Evolutionary conservation across 495 filamentous ascomycete species (phyloP).

Genomic region (Lichenothelia convexa): DNA sequence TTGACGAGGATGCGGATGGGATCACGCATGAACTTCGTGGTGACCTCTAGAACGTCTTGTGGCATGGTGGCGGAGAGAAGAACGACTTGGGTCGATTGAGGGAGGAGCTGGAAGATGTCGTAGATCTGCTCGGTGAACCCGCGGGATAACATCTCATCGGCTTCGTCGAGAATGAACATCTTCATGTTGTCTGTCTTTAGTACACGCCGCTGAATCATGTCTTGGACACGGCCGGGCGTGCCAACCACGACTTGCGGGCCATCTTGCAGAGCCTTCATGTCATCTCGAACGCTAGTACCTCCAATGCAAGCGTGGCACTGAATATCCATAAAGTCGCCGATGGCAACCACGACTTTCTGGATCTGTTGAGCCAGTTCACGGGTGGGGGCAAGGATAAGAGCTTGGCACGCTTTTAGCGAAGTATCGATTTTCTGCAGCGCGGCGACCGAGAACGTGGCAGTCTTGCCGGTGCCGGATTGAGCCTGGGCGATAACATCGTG

Average conservation of each 20-base stretch:
- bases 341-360: conserved; percentile 94
- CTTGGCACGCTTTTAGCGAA: conserved; percentile 79
- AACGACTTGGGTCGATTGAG: conserved; percentile 93
- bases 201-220: conserved; percentile 96
- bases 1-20: conserved; percentile 98
- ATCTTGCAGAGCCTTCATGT: conserved; percentile 89
- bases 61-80: conserved; percentile 95
- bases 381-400: conserved; percentile 87
- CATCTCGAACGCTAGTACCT: conserved; percentile 92
- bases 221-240: conserved; percentile 90
- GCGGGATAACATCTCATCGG: conserved; percentile 95
- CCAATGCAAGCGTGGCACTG: conserved; percentile 99
- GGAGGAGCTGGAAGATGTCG: conserved; percentile 96
- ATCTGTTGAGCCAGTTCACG: conserved; percentile 98
- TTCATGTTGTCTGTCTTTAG: conserved; percentile 93
- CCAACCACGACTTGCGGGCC: conserved; percentile 94
- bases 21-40: conserved; percentile 99
- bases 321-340: conserved; percentile 98
- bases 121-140: conserved; percentile 99
- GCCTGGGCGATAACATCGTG: conserved; percentile 98
- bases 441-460: conserved; percentile 96
- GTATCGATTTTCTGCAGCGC: conserved; percentile 96
- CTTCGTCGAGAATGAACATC: conserved; percentile 98
- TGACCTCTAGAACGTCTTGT: conserved; percentile 96
- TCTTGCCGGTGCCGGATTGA: conserved; percentile 98